Base-by-base conservation (phyloP, 148 eudicot genomes). In the Camellia granthamiana region DNA sequence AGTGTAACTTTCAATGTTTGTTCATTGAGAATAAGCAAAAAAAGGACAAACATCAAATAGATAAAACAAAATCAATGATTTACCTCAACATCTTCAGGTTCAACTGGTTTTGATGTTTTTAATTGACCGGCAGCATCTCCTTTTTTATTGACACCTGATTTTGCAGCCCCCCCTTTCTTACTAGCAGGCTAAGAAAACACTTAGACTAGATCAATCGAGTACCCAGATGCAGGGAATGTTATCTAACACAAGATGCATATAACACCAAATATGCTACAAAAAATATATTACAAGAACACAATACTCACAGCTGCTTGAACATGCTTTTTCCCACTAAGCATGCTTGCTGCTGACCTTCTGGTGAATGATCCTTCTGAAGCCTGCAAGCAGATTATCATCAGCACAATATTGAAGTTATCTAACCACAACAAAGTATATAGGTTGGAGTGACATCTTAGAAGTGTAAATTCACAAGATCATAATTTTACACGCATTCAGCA, bases 81-180 rank as follows among this genome's bases (percentile, higher is more conserved):
- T 82, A 97, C 99, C 98, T 97, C 99, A 67, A 97, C 88, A 86
- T 97, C 99, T 91, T 97, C 99, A 52, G 85, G 86, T 79, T 88
- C 99, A 72, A 83, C 86, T 67, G 88, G 64, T 84, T 91, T 95
- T 59, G 85, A n/a, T 75, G 87, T 59, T 87, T 91, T 97, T 52
- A 77, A 70, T 72, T 81, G 94, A 55, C 86, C 91, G 76, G 79
- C 83, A 74, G 90, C 92, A 81, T 97, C 98, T 58, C 77, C 87
- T 86, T 90, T 97, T 84, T 97, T 94, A 84, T 72, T 86, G 58
- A 78, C 81, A 19, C 89, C 84, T 63, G 96, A 77, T 81, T 94
- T 97, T 14, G 75, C 84, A 70, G 97, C 79, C 65, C 89, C 86
- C 43, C 85, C 93, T 88, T 91, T 92, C 84, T 94, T 97, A 77